A percentile compares a stretch with the other conserved stretches of the same genome.
phyloP scores from a whole-genome alignment of 495 filamentous ascomycete genomes.

The Amphirosellinia nigrospora region DNA sequence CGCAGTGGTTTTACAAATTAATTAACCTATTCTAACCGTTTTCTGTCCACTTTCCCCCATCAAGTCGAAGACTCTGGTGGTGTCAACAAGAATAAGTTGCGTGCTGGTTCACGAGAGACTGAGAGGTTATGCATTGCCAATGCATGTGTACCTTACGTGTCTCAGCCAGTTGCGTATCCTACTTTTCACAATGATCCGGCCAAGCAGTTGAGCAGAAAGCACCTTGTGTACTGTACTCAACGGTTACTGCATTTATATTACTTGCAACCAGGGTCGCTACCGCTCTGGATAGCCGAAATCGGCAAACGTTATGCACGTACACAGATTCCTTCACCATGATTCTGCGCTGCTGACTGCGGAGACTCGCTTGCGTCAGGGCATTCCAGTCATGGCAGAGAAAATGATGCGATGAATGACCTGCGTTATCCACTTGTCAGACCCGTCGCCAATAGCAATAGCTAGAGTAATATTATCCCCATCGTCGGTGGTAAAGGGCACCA shows the following conservation, averaged over 20 bases:
- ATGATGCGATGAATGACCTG: conserved; percentile 1
- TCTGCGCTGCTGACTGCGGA: conserved; percentile 17
- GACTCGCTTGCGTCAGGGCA: neutral
- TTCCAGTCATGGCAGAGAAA: neutral
- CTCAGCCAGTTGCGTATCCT: neutral
- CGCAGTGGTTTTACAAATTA: neutral
- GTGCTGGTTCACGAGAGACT: neutral
- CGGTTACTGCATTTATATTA: conserved; percentile 1
- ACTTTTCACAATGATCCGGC: neutral
- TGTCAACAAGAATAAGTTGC: neutral
- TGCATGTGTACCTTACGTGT: conserved; percentile 8
- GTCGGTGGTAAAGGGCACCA: neutral
- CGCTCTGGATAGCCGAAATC: conserved; percentile 11
- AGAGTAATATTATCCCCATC: too few relatives aligned
- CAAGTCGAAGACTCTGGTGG: neutral
- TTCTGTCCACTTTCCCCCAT: neutral
- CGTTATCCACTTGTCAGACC: neutral
- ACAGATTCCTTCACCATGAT: neutral
- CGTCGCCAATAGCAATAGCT: neutral
- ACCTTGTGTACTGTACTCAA: neutral
- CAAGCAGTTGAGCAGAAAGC: neutral
- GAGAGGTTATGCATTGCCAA: neutral
- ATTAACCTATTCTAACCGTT: neutral
- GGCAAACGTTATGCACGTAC: neutral
- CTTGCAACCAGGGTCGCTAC: neutral